Base-by-base conservation (phyloP, 2,329 filamentous ascomycete genomes). In the Leptographium radiaticola region DNA sequence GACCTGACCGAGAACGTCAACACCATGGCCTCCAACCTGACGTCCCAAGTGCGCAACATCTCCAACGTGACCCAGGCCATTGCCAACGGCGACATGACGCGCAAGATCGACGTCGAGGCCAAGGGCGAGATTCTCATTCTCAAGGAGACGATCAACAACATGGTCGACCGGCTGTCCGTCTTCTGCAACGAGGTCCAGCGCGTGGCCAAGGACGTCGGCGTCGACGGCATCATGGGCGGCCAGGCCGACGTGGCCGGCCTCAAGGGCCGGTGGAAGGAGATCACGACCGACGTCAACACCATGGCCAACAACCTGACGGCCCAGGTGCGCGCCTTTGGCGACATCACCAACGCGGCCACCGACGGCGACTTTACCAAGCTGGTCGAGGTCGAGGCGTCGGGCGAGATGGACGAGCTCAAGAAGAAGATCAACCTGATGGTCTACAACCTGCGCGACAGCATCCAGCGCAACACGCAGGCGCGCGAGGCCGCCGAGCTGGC, bases 381-480 rank as follows among this genome's bases (percentile, higher is more conserved):
- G 55, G 91, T 98, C 67, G 95, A 93, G 49, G 91, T 98, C 18
- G 90, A 96, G 68, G 93, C 93, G 20, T 96, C 91, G 13, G 93
- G 93, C 59, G 93, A 98, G 70, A 97, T 98, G 93, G 93, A 97
- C 69, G 91, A 97, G 68, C 77, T 98, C 62, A 98, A 98, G 72
- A 84, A 90, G 63, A 97, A 97, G 76, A 97, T 98, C 77, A 98
- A 97, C 67, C 88, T 94, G 73, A 98, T 98, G 93, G 90, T 97
- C 52, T 93, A 87, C 66, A 95, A 95, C 66, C 73, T 98, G 58
- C 78, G 91, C 61, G 93, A 97, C 70, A 94, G 87, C 75, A 96
- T 98, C 61, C 90, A 97, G 68, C 83, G 89, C 67, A 98, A 97
- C 67, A 96, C 90, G 4, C 88, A 90, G 60, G 93, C 93, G 55